Conservation (phyloP, 73 alveolate species). For the Urostyla sp. region DNA sequence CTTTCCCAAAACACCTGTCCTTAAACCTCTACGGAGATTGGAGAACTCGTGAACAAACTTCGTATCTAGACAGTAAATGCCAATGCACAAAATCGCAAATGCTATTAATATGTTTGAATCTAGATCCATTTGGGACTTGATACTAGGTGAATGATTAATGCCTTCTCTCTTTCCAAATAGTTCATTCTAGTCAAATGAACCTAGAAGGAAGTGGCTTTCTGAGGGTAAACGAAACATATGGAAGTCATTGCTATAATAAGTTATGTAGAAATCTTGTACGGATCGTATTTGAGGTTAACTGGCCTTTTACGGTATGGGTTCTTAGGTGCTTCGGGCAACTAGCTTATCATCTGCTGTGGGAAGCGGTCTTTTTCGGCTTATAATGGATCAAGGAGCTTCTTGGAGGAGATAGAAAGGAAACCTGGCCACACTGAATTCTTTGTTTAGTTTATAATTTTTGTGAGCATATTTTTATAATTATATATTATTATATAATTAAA, state of each 20-base stretch:
- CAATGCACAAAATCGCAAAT: too few relatives aligned
- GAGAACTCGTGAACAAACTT: too few relatives aligned
- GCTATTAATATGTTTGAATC: too few relatives aligned
- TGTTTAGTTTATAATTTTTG: background rate
- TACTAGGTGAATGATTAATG: slow-evolving; percentile 44
- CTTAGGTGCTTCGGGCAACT: slow-evolving; percentile 32
- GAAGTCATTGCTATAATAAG: slow-evolving; percentile 38
- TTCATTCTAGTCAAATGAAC: slow-evolving; percentile 38
- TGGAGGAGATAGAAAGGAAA: background rate
- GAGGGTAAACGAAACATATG: slow-evolving; percentile 42
- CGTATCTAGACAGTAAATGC: too few relatives aligned
- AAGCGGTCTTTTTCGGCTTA: background rate
- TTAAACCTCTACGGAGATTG: too few relatives aligned
- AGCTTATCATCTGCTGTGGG: background rate
- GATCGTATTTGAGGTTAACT: slow-evolving; percentile 37
- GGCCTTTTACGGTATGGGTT: slow-evolving; percentile 62
- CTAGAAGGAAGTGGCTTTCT: slow-evolving; percentile 19
- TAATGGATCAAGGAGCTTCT: slow-evolving; percentile 5
- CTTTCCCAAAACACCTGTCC: too few relatives aligned
- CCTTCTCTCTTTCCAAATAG: slow-evolving; percentile 60
- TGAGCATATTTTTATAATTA: background rate
- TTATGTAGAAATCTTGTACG: too few relatives aligned
- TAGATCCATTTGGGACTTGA: slow-evolving; percentile 48
- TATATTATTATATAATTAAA: background rate
- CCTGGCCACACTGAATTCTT: background rate